phyloP scores from a whole-genome alignment of 2,329 filamentous ascomycete genomes.

The Hypoxylon sp. region DNA sequence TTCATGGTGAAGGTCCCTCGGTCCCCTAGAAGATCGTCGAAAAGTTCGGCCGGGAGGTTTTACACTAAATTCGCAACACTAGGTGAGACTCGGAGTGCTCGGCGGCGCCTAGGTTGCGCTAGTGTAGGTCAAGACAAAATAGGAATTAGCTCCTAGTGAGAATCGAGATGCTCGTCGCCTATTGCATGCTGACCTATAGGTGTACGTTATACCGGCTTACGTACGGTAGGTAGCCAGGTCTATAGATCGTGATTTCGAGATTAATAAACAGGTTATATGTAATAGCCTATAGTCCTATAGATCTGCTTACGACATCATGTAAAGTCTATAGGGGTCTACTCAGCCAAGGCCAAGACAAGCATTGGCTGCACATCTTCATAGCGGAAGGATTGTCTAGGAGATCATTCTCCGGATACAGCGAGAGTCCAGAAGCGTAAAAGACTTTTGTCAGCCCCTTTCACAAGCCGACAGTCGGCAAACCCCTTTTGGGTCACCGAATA shows the following conservation, averaged over 20 bases:
- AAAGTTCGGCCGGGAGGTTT: background rate
- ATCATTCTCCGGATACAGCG: background rate
- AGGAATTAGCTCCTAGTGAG: background rate
- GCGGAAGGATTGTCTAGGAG: background rate
- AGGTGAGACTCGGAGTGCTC: background rate
- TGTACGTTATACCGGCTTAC: background rate
- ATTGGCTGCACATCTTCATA: background rate
- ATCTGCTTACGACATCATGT: background rate
- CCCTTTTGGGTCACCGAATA: background rate
- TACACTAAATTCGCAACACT: background rate
- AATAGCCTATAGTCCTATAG: background rate
- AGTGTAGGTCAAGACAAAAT: background rate
- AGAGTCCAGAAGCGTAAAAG: background rate
- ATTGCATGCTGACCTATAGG: background rate
- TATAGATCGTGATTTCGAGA: conserved; percentile 5
- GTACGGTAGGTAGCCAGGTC: background rate
- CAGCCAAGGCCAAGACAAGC: background rate
- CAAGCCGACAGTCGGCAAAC: background rate
- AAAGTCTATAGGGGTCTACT: background rate
- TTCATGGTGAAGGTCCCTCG: background rate
- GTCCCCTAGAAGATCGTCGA: background rate
- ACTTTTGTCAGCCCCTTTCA: background rate
- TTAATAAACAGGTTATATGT: background rate
- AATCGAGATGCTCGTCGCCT: background rate
- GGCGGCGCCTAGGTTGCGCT: background rate